phyloP scores from a whole-genome alignment of 768 basidiomycete genomes.

The Lanmaoa rubissima region DNA sequence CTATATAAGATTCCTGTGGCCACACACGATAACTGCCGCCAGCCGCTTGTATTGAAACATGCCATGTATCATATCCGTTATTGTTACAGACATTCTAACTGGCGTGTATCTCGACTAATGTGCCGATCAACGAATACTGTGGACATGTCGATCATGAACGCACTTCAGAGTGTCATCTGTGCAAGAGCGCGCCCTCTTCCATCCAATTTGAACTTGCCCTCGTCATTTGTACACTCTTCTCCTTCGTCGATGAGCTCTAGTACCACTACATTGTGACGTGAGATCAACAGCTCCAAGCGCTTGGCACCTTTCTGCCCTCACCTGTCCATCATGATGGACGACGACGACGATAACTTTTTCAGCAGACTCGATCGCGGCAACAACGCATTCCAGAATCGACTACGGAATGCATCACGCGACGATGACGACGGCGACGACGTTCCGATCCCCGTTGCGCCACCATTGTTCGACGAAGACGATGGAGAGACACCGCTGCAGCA shows the following conservation, averaged over 20 bases:
- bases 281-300: background rate
- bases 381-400: conserved; percentile 35
- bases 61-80: conserved; percentile 12
- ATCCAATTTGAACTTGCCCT: background rate
- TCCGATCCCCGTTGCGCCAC: conserved; percentile 30
- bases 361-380: conserved; percentile 19
- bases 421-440: conserved; percentile 14
- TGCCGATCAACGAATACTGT: background rate
- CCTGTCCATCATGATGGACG: conserved; percentile 14
- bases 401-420: conserved; percentile 34
- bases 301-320: background rate
- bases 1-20: conserved; percentile 23
- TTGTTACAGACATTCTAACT: background rate
- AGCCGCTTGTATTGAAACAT: background rate
- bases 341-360: conserved; percentile 31
- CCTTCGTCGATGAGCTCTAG: background rate
- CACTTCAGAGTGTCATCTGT: background rate
- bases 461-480: conserved; percentile 34
- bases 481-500: conserved; percentile 62
- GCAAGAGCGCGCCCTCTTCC: background rate
- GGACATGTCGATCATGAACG: background rate
- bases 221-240: background rate
- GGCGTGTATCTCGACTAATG: background rate
- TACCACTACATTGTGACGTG: background rate
- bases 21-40: background rate